Conservation (phyloP, 2,329 filamentous ascomycete species). For the Ampelomyces quisqualis region DNA sequence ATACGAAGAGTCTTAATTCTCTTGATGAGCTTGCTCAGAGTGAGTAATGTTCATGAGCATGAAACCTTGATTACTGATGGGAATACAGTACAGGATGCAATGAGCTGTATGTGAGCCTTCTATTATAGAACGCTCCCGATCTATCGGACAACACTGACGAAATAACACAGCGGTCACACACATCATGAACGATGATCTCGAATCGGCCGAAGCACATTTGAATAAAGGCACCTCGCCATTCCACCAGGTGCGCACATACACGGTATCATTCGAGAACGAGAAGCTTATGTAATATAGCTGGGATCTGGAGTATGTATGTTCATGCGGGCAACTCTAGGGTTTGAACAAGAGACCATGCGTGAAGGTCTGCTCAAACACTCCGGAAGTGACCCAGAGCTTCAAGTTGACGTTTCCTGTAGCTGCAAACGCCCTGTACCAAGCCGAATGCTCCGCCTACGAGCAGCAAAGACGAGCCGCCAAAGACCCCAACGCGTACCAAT, state of each 20-base stretch:
- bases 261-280: neutral
- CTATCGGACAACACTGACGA: conserved; percentile 24
- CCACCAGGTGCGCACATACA: conserved; percentile 60
- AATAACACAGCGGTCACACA: conserved; percentile 59
- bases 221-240: conserved; percentile 77
- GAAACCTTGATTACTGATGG: conserved; percentile 16
- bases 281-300: conserved; percentile 53
- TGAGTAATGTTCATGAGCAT: conserved; percentile 3
- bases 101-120: conserved; percentile 46
- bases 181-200: conserved; percentile 89
- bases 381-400: neutral
- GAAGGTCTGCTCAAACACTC: conserved; percentile 54
- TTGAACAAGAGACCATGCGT: conserved; percentile 88
- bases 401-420: conserved; percentile 51
- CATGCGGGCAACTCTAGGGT: conserved; percentile 80
- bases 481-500: conserved; percentile 57
- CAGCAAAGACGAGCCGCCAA: conserved; percentile 75
- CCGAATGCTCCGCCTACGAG: conserved; percentile 73
- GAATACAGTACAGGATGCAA: conserved; percentile 48
- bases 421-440: conserved; percentile 67
- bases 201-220: conserved; percentile 73
- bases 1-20: conserved; percentile 58
- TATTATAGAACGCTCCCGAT: too few species aligned
- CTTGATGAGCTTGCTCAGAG: conserved; percentile 61
- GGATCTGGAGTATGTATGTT: conserved; percentile 81